phyloP scores from a whole-genome alignment of 176 grass and related monocot species.

The Rhipidocladum racemiflorum region DNA sequence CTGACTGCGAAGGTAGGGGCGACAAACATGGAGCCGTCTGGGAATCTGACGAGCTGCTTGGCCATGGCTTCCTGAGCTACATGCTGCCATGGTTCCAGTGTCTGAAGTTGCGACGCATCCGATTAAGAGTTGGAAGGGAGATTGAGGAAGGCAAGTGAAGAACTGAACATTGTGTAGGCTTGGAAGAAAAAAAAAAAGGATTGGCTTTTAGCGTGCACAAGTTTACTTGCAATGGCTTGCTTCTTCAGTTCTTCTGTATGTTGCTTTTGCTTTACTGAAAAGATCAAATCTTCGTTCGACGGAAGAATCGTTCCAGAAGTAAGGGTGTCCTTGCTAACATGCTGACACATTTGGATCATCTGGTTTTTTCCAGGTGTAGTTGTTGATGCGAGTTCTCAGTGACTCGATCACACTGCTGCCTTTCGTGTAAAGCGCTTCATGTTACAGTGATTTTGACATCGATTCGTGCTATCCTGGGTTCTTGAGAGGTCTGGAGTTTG shows the following conservation, averaged over 20 bases:
- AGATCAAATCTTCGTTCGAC: conserved; percentile 36
- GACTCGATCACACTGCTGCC: conserved; percentile 6
- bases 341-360: conserved; percentile 30
- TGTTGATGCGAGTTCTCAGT: conserved; percentile 37
- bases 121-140: conserved; percentile 25
- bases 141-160: conserved; percentile 23
- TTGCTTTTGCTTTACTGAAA: conserved; percentile 55
- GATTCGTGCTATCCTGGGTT: background rate
- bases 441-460: background rate
- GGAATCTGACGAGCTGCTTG: conserved; percentile 34
- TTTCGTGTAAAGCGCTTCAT: conserved; percentile 39
- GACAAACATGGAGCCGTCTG: conserved; percentile 3
- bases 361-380: conserved; percentile 40
- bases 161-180: conserved; percentile 18
- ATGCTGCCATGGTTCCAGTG: conserved; percentile 14
- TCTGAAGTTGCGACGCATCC: conserved; percentile 11
- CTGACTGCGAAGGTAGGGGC: background rate
- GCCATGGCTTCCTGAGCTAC: conserved; percentile 22
- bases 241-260: no score
- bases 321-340: conserved; percentile 37
- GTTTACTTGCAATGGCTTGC: conserved; percentile 49
- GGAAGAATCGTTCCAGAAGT: conserved; percentile 19
- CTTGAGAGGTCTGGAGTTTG: background rate
- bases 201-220: conserved; percentile 48
- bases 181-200: conserved; percentile 43